Percentiles rank a stretch among this genome's conserved stretches.
Evolutionary conservation across 441 rosid species (phyloP).

Genomic region (Gossypium schwendimanii): DNA sequence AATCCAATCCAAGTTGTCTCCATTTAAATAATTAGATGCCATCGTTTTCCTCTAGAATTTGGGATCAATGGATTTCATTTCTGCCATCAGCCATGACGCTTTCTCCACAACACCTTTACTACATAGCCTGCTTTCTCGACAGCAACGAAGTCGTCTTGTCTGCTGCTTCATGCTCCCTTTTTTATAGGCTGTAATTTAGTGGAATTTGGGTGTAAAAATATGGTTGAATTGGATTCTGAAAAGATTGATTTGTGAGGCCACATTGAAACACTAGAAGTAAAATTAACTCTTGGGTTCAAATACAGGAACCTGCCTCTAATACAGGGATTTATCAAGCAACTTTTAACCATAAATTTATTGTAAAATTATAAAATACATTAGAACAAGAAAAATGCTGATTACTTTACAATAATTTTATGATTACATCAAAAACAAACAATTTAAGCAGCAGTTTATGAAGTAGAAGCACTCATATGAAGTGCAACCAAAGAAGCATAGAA

Average conservation of each 20-base stretch:
- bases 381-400: background rate
- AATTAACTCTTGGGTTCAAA: no score
- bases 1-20: background rate
- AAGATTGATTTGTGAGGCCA: no score
- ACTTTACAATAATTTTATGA: background rate
- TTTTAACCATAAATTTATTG: no score
- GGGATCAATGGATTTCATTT: background rate
- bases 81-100: background rate
- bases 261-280: no score
- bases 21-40: background rate
- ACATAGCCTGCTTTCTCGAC: background rate
- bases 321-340: no score
- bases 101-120: background rate
- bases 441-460: background rate
- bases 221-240: no score
- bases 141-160: no score
- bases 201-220: no score
- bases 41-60: background rate
- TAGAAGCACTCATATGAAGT: slow-evolving; percentile 31
- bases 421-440: background rate
- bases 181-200: no score
- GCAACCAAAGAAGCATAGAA: slow-evolving; percentile 37
- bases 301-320: no score
- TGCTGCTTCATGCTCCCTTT: no score
- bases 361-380: background rate